These are phyloP conservation scores for Jaltomata sinuosa DNA, from an alignment of 257 asterid genomes.

Conservation along the genomic window DNA sequence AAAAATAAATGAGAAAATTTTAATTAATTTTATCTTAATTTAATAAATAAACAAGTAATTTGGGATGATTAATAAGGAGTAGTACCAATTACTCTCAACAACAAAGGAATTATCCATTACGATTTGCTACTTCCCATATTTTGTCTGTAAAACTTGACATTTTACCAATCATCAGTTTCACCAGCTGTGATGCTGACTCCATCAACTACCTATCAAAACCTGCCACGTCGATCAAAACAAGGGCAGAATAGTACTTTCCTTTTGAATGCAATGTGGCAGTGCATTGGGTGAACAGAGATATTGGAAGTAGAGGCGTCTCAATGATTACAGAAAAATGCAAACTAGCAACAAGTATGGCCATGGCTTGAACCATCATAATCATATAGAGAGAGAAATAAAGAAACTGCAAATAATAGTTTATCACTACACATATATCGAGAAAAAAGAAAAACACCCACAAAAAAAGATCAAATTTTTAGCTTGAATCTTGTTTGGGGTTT, in stretches of 20 bases:
- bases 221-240: not conserved
- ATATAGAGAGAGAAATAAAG: not conserved
- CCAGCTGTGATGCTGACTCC: not conserved
- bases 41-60: too few species aligned
- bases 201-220: not conserved
- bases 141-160: not conserved
- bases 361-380: not conserved
- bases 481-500: not conserved
- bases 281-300: not conserved
- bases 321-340: not conserved
- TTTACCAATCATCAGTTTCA: not conserved
- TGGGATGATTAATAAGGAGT: too few species aligned
- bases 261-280: not conserved
- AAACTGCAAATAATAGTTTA: not conserved
- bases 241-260: not conserved
- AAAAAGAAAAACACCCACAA: not conserved
- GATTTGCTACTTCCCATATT: not conserved
- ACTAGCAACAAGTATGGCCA: not conserved
- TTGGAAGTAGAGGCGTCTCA: not conserved
- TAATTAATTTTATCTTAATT: too few species aligned
- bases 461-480: not conserved
- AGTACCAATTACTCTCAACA: not conserved
- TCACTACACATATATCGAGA: not conserved
- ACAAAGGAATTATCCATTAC: not conserved
- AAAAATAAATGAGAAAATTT: too few species aligned